These are phyloP conservation scores for Colletotrichum destructivum DNA, from an alignment of 2,329 filamentous ascomycete genomes.

Conservation along the genomic window DNA sequence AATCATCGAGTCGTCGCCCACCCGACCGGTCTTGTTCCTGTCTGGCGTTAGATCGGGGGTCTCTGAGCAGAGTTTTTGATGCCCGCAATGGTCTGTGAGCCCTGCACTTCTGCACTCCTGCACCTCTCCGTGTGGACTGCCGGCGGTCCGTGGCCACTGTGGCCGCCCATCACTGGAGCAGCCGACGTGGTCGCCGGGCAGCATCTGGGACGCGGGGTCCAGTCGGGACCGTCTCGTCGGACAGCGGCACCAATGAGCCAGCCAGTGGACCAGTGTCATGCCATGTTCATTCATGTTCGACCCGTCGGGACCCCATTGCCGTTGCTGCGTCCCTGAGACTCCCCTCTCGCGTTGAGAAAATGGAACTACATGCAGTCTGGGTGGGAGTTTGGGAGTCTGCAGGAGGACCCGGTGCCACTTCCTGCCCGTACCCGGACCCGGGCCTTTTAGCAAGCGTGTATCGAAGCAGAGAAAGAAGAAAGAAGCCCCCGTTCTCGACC, in stretches of 20 bases:
- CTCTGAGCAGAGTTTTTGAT: conserved; percentile 14
- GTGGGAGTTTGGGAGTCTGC: not conserved
- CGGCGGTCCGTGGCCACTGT: conserved; percentile 33
- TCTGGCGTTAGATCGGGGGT: conserved; percentile 32
- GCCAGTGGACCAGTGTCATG: not conserved
- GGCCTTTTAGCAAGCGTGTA: conserved; percentile 13
- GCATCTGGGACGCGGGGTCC: conserved; percentile 17
- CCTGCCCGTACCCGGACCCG: conserved; percentile 5
- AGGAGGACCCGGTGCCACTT: conserved; percentile 5
- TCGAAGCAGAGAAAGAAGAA: not conserved
- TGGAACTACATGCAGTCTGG: conserved; percentile 6
- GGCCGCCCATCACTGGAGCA: conserved; percentile 7
- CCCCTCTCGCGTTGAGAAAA: not conserved
- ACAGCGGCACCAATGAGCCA: not conserved
- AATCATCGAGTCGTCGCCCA: conserved; percentile 31
- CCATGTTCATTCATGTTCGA: conserved; percentile 8
- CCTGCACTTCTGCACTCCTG: conserved; percentile 6
- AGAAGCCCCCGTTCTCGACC: conserved; percentile 11
- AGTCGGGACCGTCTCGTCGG: not conserved
- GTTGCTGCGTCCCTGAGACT: conserved; percentile 9
- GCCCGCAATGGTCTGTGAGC: conserved; percentile 39
- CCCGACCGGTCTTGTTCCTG: conserved; percentile 37
- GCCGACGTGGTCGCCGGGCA: conserved; percentile 17
- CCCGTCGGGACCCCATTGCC: conserved; percentile 14
- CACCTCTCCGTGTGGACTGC: conserved; percentile 8